Evolutionary conservation across 495 filamentous ascomycete genomes (phyloP), one percentile per base, ranked within the genome.

Genomic region (Tuber magnatum): DNA sequence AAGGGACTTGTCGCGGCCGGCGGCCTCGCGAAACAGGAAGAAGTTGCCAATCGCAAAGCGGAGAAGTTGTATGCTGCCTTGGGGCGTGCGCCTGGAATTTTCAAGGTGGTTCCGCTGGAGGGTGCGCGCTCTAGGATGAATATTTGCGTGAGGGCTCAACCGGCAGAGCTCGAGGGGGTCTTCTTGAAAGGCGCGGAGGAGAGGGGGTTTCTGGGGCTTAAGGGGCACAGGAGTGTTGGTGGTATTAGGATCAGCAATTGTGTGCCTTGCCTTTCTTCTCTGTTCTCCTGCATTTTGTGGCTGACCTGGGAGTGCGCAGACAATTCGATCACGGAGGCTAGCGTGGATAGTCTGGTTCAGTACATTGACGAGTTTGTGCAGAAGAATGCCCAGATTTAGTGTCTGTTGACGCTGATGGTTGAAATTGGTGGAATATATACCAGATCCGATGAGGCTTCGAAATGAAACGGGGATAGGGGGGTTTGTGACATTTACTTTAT

Each of bases 111-210:
- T 7, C 91, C 92, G 0, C 87, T 90, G 76, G 91, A 90, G 84
- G 85, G 84, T 70, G 90, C 88, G 12, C 89, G 94, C 68, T 94
- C 91, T 74, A 85, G 93, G 61, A 97, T 97, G 92, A 97, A 97
- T 83, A 90, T 97, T 69, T 97, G 93, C 86, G 95, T 95, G 86
- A 87, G 93, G 35, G 88, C 94, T 6, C 86, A 90, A 80, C 86
- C 87, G 12, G 88, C 88, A 38, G 86, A 85, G 22, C 75, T 85
- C 5, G 92, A 98, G 84, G 93, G 93, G 83, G 85, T 84, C 22
- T 97, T 97, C 84, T 84, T 97, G 72, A 87, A 88, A 71, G 90
- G 91, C 40, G 92, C 92, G 18, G 88, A 89, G 48, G 85, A 86
- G 78, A 84, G 84, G 51, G 87, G 88, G 18, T 83, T 96, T 61